These are phyloP conservation scores for Neurospora sp. DNA, from an alignment of 495 filamentous ascomycete species.

Conservation along the genomic window DNA sequence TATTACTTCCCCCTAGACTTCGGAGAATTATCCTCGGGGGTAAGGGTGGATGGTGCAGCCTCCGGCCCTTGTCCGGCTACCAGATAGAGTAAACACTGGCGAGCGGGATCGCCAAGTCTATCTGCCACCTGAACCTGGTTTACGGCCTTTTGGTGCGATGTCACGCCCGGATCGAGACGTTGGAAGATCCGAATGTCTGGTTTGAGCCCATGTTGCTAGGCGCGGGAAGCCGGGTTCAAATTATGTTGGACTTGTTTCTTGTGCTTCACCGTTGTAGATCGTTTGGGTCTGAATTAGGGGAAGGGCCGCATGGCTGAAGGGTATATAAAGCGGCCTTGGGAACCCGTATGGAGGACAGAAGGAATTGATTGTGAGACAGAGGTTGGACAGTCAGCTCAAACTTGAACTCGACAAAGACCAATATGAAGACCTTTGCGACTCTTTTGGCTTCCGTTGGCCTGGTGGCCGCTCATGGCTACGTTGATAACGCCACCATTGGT, in stretches of 20 bases:
- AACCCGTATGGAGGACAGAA: neutral
- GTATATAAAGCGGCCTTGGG: neutral
- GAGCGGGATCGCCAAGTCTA: neutral
- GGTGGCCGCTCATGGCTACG: slow-evolving; percentile 54
- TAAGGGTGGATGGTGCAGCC: neutral
- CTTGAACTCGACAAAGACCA: slow-evolving; percentile 1
- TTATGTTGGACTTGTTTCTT: neutral
- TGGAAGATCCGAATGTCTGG: neutral
- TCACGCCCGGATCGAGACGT: neutral
- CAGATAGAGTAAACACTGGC: neutral
- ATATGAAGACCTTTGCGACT: slow-evolving; percentile 27
- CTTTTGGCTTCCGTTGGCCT: slow-evolving; percentile 38
- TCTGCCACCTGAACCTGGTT: neutral
- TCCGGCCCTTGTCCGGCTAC: neutral
- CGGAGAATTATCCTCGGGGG: neutral
- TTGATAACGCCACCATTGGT: slow-evolving; percentile 38
- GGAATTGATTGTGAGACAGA: neutral
- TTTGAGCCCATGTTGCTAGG: neutral
- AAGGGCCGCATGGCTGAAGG: neutral
- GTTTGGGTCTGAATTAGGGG: neutral
- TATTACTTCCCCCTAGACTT: neutral
- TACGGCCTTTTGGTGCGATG: neutral
- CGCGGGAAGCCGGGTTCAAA: neutral
- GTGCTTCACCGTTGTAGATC: neutral
- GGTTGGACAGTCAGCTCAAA: neutral